Conservation (phyloP, 1,284 basidiomycete species). For the Earliella scabrosa region DNA sequence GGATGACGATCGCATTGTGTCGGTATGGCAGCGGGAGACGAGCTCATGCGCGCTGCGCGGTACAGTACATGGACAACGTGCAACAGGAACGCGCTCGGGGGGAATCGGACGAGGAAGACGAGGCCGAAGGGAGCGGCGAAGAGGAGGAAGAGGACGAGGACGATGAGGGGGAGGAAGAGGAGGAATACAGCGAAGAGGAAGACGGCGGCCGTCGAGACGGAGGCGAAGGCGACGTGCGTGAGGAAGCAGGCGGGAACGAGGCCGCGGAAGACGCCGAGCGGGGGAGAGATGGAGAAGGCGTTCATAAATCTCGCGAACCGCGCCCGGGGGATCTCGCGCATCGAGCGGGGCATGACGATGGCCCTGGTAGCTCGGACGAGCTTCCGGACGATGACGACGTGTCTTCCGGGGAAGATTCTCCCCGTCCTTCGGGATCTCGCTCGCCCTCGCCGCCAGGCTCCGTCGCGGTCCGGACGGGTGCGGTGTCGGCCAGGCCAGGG, state of each 20-base stretch:
- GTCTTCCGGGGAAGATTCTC: slow-evolving; percentile 27
- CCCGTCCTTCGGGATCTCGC: slow-evolving; percentile 20
- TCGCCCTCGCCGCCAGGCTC: slow-evolving; percentile 25
- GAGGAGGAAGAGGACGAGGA: slow-evolving; percentile 37
- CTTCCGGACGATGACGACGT: slow-evolving; percentile 10
- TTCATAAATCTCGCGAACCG: slow-evolving; percentile 26
- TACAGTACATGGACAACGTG: slow-evolving; percentile 71
- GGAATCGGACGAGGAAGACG: slow-evolving; percentile 33
- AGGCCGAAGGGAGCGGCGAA: slow-evolving; percentile 37
- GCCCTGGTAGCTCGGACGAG: slow-evolving; percentile 1
- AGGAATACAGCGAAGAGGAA: slow-evolving; percentile 35
- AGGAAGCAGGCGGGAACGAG: slow-evolving; percentile 24
- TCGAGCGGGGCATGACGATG: slow-evolving; percentile 2
- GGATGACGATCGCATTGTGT: slow-evolving; percentile 2
- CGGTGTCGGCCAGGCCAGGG: slow-evolving; percentile 22
- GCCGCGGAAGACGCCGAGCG: slow-evolving; percentile 35
- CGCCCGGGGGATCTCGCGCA: slow-evolving; percentile 8
- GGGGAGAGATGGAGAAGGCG: slow-evolving; percentile 27
- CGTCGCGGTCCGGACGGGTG: slow-evolving; percentile 28
- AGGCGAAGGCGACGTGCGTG: slow-evolving; percentile 36
- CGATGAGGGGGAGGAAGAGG: slow-evolving; percentile 34
- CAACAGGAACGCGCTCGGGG: slow-evolving; percentile 42
- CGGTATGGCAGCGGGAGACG: slow-evolving; percentile 1
- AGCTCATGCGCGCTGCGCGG: not conserved
- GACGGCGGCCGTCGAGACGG: slow-evolving; percentile 36